These are phyloP conservation scores for Coemansia sp. DNA, from an alignment of 192 early-diverging fungal genomes.

Conservation along the genomic window DNA sequence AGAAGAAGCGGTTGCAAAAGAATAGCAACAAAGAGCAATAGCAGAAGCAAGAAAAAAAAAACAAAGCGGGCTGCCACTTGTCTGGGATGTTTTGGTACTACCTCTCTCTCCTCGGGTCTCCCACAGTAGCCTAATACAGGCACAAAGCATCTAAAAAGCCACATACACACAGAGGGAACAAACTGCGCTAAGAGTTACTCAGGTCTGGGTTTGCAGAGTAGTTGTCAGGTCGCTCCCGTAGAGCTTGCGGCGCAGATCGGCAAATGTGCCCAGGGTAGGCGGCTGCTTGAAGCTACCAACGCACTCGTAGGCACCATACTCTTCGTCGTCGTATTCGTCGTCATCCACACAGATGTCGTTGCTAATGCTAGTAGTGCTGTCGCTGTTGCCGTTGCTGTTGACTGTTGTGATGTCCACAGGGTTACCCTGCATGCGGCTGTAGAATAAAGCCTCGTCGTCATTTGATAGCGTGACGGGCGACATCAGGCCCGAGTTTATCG, in stretches of 20 bases:
- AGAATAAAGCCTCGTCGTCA: slow-evolving; percentile 5
- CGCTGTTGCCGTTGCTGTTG: not conserved
- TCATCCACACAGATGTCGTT: not conserved
- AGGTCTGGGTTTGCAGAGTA: slow-evolving; percentile 7
- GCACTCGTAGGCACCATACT: slow-evolving; percentile 17
- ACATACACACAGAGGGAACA: too few relatives aligned
- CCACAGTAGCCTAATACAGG: too few relatives aligned
- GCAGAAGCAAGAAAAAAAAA: too few relatives aligned
- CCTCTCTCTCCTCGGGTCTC: too few relatives aligned
- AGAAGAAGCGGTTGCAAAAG: too few relatives aligned
- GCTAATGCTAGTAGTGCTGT: too few relatives aligned
- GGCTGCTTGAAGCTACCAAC: slow-evolving; percentile 7
- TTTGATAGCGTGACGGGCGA: slow-evolving; percentile 18
- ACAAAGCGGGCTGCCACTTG: too few relatives aligned
- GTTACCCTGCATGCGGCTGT: not conserved
- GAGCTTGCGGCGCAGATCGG: slow-evolving; percentile 46
- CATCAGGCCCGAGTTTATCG: slow-evolving; percentile 17
- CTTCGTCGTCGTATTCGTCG: slow-evolving; percentile 7
- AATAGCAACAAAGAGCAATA: too few relatives aligned
- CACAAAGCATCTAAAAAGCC: too few relatives aligned
- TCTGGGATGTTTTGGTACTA: too few relatives aligned
- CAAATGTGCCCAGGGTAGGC: slow-evolving; percentile 38
- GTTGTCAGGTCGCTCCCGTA: slow-evolving; percentile 35
- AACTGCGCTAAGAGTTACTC: too few relatives aligned
- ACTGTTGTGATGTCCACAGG: too few relatives aligned